phyloP scores from a whole-genome alignment of 768 basidiomycete genomes.

The Trametes elegans region DNA sequence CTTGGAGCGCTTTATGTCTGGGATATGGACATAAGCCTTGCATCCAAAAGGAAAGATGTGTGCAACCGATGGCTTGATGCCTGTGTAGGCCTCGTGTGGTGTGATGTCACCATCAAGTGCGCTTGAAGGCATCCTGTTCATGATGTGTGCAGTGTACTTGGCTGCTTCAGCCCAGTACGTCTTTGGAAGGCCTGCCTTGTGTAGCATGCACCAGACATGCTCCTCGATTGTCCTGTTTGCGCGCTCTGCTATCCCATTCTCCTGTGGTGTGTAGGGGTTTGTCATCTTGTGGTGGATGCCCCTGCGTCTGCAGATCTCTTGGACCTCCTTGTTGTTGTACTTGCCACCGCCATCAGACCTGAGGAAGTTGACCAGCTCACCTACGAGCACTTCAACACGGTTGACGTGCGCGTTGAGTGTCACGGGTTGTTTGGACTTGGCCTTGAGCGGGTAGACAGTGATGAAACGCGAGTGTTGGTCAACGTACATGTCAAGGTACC shows the following conservation, averaged over 20 bases:
- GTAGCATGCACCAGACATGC: slow-evolving; percentile 14
- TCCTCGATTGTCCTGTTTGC: slow-evolving; percentile 30
- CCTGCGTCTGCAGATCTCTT: slow-evolving; percentile 7
- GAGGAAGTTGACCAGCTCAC: slow-evolving; percentile 16
- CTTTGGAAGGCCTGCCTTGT: slow-evolving; percentile 14
- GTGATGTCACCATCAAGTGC: slow-evolving; percentile 10
- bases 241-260: slow-evolving; percentile 40
- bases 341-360: slow-evolving; percentile 26
- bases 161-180: slow-evolving; percentile 16
- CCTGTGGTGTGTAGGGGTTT: slow-evolving; percentile 9
- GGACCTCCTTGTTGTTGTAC: slow-evolving; percentile 16
- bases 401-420: slow-evolving; percentile 21
- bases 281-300: slow-evolving; percentile 23
- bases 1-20: slow-evolving; percentile 14
- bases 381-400: slow-evolving; percentile 11
- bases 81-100: slow-evolving; percentile 11
- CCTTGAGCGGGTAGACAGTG: background rate
- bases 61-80: slow-evolving; percentile 14
- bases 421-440: background rate
- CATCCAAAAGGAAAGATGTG: slow-evolving; percentile 28
- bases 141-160: slow-evolving; percentile 6
- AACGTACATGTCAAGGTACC: slow-evolving; percentile 1
- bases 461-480: background rate
- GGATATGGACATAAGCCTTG: slow-evolving; percentile 23
- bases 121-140: slow-evolving; percentile 12